Evolutionary conservation across 139 green algal species (phyloP).

Genomic region (Chlamydomonas applanata): DNA sequence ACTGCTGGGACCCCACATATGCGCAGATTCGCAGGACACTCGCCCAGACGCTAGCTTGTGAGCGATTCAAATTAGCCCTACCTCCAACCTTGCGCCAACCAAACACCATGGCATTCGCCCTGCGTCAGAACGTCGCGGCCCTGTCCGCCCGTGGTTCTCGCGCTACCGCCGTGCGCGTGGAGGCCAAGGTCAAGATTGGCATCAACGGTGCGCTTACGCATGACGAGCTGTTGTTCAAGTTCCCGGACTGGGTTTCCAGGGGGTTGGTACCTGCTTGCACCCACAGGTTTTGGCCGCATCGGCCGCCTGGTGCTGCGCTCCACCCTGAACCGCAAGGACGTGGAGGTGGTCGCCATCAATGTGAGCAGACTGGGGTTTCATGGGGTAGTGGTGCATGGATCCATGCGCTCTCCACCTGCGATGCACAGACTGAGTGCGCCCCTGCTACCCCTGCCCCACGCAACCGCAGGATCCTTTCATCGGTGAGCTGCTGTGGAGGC

Average conservation of each 20-base stretch:
- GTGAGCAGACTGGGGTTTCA: slow-evolving; percentile 33
- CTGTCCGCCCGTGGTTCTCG: not conserved
- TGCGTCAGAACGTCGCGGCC: too few species aligned
- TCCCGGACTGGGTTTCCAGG: not conserved
- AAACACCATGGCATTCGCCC: too few species aligned
- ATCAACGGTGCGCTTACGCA: slow-evolving; percentile 75
- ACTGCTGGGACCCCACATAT: too few species aligned
- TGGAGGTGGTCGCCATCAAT: slow-evolving; percentile 89
- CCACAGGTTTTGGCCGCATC: slow-evolving; percentile 88
- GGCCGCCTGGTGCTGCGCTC: slow-evolving; percentile 50
- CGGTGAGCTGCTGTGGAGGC: too few species aligned
- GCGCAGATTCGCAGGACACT: too few species aligned
- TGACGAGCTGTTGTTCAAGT: not conserved
- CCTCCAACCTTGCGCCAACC: too few species aligned
- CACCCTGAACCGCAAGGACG: slow-evolving; percentile 52
- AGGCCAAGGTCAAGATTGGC: slow-evolving; percentile 68
- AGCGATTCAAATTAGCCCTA: too few species aligned
- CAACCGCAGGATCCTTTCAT: too few species aligned
- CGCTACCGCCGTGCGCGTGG: slow-evolving; percentile 16
- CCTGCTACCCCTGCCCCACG: not conserved
- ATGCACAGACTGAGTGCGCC: not conserved
- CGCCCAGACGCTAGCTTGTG: too few species aligned
- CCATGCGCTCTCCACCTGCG: slow-evolving; percentile 8
- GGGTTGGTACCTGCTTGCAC: not conserved
- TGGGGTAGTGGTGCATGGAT: slow-evolving; percentile 9